Conservation (phyloP, 1,284 basidiomycete species). For the Ceratobasidium sp. region DNA sequence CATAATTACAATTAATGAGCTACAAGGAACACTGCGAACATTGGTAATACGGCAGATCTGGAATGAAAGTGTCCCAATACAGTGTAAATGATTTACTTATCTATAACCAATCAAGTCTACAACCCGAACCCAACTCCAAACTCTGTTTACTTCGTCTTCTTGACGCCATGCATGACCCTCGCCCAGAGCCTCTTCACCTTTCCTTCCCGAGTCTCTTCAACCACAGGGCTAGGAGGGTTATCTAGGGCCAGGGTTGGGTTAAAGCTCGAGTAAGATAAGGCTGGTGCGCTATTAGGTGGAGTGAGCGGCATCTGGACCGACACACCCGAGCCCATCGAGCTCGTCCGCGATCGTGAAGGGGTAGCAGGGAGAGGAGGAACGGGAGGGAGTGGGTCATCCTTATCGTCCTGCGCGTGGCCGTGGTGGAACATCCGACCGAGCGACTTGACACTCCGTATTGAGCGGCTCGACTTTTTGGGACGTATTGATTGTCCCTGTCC, state of each 20-base stretch:
- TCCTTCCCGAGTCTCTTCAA: constrained; percentile 17
- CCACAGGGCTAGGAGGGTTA: not conserved
- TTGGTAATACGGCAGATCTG: too few species aligned
- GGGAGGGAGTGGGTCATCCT: not conserved
- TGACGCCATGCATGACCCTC: constrained; percentile 17
- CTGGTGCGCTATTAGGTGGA: not conserved
- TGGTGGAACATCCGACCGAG: constrained; percentile 16
- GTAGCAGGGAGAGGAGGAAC: not conserved
- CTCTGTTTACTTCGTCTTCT: not conserved
- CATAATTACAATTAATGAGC: too few species aligned
- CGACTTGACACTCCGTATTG: constrained; percentile 18
- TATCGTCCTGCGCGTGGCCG: not conserved
- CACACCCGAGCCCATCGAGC: constrained; percentile 6
- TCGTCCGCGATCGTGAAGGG: constrained; percentile 1
- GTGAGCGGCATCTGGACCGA: constrained; percentile 19
- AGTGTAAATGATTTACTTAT: too few species aligned
- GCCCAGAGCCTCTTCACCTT: constrained; percentile 29
- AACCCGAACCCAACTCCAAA: not conserved
- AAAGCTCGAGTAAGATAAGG: not conserved
- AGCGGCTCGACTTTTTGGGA: constrained; percentile 16
- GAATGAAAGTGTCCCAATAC: too few species aligned
- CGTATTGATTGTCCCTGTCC: constrained; percentile 2
- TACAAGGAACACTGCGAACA: too few species aligned
- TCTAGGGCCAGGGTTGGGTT: not conserved
- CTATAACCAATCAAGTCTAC: not conserved